Evolutionary conservation across 2,329 filamentous ascomycete genomes (phyloP), one percentile per base, ranked within the genome.

Genomic region (Neonectria ditissima): DNA sequence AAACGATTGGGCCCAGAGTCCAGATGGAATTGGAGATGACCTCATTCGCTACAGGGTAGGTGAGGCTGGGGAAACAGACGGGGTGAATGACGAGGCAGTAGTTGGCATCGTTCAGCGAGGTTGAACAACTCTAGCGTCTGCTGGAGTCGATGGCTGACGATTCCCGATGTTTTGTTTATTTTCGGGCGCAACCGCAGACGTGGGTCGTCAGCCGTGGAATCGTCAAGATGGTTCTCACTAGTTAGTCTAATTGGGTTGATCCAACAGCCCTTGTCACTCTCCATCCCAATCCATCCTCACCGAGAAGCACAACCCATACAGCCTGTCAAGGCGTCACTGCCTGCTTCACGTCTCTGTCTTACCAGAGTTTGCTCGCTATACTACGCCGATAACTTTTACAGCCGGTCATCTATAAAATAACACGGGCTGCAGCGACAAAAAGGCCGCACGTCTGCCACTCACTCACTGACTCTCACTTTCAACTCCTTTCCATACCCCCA

Each of bases 251-350:
- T 30, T 18, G 9, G 45, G 5, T 20, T 16, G 24, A 26, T 41
- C 22, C 20, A 26, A 24, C n/a, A 13, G 8, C 16, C 32, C 18
- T 52, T 9, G 28, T 32, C 32, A 43, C 48, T 22, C 50, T 37
- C 26, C 24, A 14, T 44, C 59, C 60, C 16, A 50, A 63, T 66
- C 30, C 28, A 53, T 60, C 41, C 53, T 66, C 63, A 66, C 63
- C 63, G 60, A 63, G 43, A 41, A 61, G 51, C 24, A 45, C 16
- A 37, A 24, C 37, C 53, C 28, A 30, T 26, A 11, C 20, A 5
- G 32, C 26, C 18, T 47, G 22, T 8, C 30, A 26, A 45, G 22
- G 4, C 55, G 32, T 37, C 50, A 45, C 51, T 41, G 50, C 32
- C 55, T 18, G 24, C 24, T 16, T 53, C 20, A 34, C 5, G n/a